These are phyloP conservation scores for Mycena citricolor DNA, from an alignment of 1,284 basidiomycete species.

Conservation along the genomic window DNA sequence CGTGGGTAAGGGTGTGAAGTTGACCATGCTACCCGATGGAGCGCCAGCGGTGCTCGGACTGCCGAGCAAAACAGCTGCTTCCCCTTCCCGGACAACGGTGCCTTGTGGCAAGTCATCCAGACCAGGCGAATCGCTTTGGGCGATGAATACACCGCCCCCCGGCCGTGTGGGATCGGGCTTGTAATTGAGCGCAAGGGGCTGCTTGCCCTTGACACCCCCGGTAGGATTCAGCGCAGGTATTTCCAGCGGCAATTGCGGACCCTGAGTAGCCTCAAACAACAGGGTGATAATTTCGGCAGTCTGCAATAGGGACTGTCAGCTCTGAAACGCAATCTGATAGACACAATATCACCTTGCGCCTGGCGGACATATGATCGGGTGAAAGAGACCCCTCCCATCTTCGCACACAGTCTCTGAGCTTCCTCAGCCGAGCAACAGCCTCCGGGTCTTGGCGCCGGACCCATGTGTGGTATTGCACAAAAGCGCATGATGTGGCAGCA, in stretches of 20 bases:
- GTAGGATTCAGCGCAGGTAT: conserved; percentile 70
- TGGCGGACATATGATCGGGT: conserved; percentile 87
- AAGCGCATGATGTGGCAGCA: conserved; percentile 84
- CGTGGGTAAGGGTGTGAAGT: conserved; percentile 52
- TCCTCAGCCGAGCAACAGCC: conserved; percentile 73
- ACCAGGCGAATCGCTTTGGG: conserved; percentile 52
- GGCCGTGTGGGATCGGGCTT: conserved; percentile 73
- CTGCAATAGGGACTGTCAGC: conserved; percentile 40
- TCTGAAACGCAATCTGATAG: conserved; percentile 21
- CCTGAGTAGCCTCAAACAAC: conserved; percentile 87
- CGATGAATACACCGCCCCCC: conserved; percentile 83
- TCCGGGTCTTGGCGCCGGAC: conserved; percentile 77
- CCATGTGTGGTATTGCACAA: conserved; percentile 93
- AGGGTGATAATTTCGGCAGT: conserved; percentile 91
- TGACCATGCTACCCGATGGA: conserved; percentile 46
- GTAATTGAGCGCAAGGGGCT: conserved; percentile 62
- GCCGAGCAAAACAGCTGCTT: too few species aligned
- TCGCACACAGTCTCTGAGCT: conserved; percentile 79
- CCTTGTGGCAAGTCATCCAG: conserved; percentile 63
- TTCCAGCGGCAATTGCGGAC: conserved; percentile 58
- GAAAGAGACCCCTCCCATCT: conserved; percentile 81
- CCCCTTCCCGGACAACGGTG: conserved; percentile 49
- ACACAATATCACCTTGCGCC: conserved; percentile 68
- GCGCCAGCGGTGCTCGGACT: conserved; percentile 11
- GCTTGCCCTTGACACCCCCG: conserved; percentile 63